phyloP scores from a whole-genome alignment of 1,284 basidiomycete genomes.

The Veloboletus limbatus region DNA sequence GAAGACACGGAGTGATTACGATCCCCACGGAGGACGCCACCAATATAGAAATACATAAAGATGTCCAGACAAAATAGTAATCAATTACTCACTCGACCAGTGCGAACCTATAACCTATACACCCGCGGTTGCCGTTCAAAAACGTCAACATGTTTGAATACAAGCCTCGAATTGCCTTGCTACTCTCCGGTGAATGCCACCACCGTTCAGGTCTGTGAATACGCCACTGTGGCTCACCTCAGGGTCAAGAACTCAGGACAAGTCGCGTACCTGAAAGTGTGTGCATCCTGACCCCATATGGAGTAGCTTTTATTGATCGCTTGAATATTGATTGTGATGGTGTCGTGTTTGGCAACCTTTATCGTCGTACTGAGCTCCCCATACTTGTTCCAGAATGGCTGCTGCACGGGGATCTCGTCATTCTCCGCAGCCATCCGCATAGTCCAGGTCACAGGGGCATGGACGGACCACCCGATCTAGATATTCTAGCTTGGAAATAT shows the following conservation, averaged over 20 bases:
- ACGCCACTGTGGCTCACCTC: constrained; percentile 19
- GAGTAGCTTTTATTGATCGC: constrained; percentile 58
- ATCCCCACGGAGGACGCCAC: constrained; percentile 6
- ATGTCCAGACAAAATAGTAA: constrained; percentile 4
- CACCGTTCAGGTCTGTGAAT: constrained; percentile 57
- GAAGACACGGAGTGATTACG: background rate
- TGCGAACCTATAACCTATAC: constrained; percentile 73
- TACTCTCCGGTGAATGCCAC: constrained; percentile 40
- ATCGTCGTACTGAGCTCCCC: constrained; percentile 36
- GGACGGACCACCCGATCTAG: constrained; percentile 51
- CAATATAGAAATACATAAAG: background rate
- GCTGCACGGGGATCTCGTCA: constrained; percentile 57
- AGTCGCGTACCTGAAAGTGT: constrained; percentile 52
- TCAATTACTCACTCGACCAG: constrained; percentile 55
- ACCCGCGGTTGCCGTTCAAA: constrained; percentile 59
- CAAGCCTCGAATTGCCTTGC: constrained; percentile 53
- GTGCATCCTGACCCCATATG: constrained; percentile 71
- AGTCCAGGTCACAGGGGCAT: constrained; percentile 63
- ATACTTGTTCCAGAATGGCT: constrained; percentile 33
- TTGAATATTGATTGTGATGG: constrained; percentile 60
- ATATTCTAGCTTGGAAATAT: constrained; percentile 31
- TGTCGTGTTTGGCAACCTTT: constrained; percentile 52
- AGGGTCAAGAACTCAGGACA: constrained; percentile 19
- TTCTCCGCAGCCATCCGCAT: constrained; percentile 58
- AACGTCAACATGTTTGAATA: constrained; percentile 68